A percentile compares a stretch with the other conserved stretches of the same genome.
These are phyloP conservation scores for Heritiera fomes DNA, from an alignment of 345 rosid genomes.

Conservation along the genomic window DNA sequence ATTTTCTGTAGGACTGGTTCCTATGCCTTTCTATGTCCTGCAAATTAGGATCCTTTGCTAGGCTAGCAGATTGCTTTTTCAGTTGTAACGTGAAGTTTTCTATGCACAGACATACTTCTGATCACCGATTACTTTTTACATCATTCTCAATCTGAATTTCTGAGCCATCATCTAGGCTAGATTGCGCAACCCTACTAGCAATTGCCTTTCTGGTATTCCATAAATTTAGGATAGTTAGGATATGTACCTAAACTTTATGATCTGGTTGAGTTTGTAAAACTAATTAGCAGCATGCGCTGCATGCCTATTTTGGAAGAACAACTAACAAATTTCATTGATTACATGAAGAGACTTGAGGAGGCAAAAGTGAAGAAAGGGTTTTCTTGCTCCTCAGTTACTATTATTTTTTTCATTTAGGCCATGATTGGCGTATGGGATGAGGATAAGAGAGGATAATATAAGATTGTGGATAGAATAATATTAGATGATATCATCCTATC, in stretches of 20 bases:
- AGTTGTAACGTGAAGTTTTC: neutral
- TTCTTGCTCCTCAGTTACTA: neutral
- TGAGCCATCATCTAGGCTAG: neutral
- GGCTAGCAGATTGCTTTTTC: neutral
- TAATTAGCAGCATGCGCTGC: neutral
- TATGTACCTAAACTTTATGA: neutral
- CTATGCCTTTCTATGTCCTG: neutral
- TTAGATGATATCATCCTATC: too few relatives aligned
- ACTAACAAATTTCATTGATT: slow-evolving; percentile 4
- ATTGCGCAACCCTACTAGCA: neutral
- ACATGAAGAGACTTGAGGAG: neutral
- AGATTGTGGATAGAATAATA: too few relatives aligned
- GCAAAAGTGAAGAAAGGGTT: neutral
- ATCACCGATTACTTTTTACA: neutral
- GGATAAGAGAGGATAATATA: too few relatives aligned
- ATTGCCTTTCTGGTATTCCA: neutral
- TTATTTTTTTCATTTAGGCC: neutral
- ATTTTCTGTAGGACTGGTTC: neutral
- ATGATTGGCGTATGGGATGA: too few relatives aligned
- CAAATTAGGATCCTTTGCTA: neutral
- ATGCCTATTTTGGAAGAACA: slow-evolving; percentile 8
- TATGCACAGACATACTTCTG: neutral
- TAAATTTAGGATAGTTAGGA: slow-evolving; percentile 1
- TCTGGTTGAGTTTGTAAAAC: neutral
- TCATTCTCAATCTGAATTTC: neutral